Base-by-base conservation (phyloP, 257 asterid genomes). In the Gentiana macrophylla region DNA sequence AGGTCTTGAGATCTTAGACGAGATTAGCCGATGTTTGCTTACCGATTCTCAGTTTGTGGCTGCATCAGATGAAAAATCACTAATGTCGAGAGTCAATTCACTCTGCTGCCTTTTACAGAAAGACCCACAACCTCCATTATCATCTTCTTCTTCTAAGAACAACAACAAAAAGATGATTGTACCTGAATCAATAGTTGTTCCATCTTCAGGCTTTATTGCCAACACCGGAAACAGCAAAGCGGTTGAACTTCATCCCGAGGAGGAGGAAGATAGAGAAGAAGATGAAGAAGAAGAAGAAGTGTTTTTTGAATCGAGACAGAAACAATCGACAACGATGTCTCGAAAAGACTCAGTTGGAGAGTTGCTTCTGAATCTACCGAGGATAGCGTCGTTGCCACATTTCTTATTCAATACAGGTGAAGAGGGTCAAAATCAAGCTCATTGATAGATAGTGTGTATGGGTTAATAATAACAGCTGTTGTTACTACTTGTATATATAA, bases 301-400 rank as follows among this genome's bases (percentile, higher is more conserved):
- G 52, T 52, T 52, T 6, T 63, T 69, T 0, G 71, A 72, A 37
- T 47, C 44, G 11, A 72, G 72, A 69, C 79, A 75, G 73, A 36
- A 61, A 10, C 61, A 79, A 4, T 51, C 85, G 1, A 24, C 24
- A 24, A 24, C 24, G 24, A 77, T 92, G 89, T 70, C 95, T 6
- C 72, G 91, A 75, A 86, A 83, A 71, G 99, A 88, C 54, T 92
- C 99, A 0, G 89, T 81, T 6, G 99, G 97, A 53, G 95, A 85
- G 8, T 62, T 88, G 65, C 49, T 92, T 62, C 74, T 81, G 15
- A 83, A 85, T 65, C 86, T 92, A 48, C 99, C 99, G 0, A 80
- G 97, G 64, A 85, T 92, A 48, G 91, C 99, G 33, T 92, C 99
- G n/a, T 65, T 92, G 35, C 99, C 99, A 0, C 99, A 81, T 77